Base-by-base conservation (phyloP, 2,329 filamentous ascomycete species). In the Fusarium anguioides region DNA sequence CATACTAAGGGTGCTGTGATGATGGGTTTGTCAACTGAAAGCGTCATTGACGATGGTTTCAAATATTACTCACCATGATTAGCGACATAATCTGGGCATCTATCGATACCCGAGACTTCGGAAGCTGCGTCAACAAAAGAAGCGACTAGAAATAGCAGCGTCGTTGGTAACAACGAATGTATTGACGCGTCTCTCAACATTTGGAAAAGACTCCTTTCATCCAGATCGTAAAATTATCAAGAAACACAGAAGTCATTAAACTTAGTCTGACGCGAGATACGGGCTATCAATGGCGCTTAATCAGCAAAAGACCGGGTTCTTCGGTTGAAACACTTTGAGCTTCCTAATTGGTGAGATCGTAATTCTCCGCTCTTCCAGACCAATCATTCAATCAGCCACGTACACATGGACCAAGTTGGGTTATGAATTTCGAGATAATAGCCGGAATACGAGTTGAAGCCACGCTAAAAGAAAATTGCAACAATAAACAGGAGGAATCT, bases 1-100 rank as follows among this genome's bases (percentile, higher is more conserved):
- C 75, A 77, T 5, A 77, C 29, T 17, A 77, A 54, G 37, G 76
- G 76, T 5, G 75, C 76, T 77, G 60, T 10, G 26, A 39, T 18
- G 5, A 44, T 17, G 7, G 5, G 29, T 60, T 12, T 51, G 31
- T 21, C 3, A 29, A 52, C n/a, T 27, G 8, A 17, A 21, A 14
- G 5, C 33, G 20, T 15, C 20, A 11, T 8, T 42, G 29, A 39
- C 29, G 39, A 33, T 42, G 27, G 20, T 23, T 9, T 27, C 37
- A 21, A 35, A 42, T 24, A 29, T 27, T 31, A 72, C 73, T 33
- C 73, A 77, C 75, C 75, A 39, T 76, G 49, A 17, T 61, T 65
- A 11, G 70, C 70, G 18, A 77, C 74, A 48, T 72, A 77, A 41
- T 77, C 71, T 6, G 76, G 76, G 29, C 63, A 68, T 5, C 51